Conservation (phyloP, 371 early-diverging fungal species). For the Mortierella sp. region DNA sequence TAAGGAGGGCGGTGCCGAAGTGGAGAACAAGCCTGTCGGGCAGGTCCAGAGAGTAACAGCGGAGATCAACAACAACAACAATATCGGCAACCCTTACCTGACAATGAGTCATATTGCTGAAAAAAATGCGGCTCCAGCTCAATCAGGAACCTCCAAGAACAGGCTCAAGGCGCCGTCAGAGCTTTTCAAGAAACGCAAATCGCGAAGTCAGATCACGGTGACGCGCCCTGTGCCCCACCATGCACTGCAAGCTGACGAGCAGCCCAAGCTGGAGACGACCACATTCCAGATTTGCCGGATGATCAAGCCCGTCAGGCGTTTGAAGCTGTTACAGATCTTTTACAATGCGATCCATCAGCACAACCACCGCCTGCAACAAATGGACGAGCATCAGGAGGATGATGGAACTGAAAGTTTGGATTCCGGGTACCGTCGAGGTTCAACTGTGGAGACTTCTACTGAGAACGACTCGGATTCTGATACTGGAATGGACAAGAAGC, state of each 20-base stretch:
- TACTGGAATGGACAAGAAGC: not conserved
- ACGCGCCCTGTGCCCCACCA: slow-evolving; percentile 24
- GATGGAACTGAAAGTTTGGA: not conserved
- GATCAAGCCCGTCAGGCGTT: slow-evolving; percentile 66
- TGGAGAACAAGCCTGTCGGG: not conserved
- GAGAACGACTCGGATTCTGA: slow-evolving; percentile 7
- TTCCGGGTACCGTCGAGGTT: not conserved
- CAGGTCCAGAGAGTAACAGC: slow-evolving; percentile 14
- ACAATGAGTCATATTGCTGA: not conserved
- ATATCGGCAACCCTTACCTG: not conserved
- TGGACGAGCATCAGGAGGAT: not conserved
- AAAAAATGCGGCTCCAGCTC: not conserved
- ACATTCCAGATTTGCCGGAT: slow-evolving; percentile 60
- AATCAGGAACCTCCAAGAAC: not conserved
- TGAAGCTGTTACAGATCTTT: slow-evolving; percentile 60
- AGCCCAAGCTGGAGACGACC: slow-evolving; percentile 19
- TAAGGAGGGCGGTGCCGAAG: not conserved
- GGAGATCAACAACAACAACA: not conserved
- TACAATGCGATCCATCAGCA: slow-evolving; percentile 39
- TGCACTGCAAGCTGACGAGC: not conserved
- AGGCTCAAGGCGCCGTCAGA: slow-evolving; percentile 22
- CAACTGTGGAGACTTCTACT: slow-evolving; percentile 1
- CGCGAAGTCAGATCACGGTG: slow-evolving; percentile 31
- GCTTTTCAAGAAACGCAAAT: slow-evolving; percentile 48
- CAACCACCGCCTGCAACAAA: not conserved